Evolutionary conservation across 352 stramenopile genomes (phyloP).

Genomic region (Phytophthora sp.): DNA sequence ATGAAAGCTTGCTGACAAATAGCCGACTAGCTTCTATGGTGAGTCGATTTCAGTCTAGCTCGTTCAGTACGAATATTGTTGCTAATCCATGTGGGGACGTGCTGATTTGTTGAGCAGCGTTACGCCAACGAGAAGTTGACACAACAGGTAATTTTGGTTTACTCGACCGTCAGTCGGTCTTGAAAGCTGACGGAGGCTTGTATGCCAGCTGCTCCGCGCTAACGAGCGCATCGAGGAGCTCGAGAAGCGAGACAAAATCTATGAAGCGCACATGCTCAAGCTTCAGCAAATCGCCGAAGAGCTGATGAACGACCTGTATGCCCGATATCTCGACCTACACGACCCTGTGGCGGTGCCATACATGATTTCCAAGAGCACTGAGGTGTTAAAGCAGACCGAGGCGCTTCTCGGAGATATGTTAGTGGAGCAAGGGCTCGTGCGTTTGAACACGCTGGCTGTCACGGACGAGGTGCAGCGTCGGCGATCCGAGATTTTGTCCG

Average conservation of each 20-base stretch:
- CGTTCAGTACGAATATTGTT: neutral
- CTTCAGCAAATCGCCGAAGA: constrained; percentile 42
- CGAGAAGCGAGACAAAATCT: constrained; percentile 48
- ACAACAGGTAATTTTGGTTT: constrained; percentile 49
- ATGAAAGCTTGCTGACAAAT: constrained; percentile 41
- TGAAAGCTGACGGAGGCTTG: neutral
- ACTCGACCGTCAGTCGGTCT: too few relatives aligned
- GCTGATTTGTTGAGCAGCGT: constrained; percentile 39
- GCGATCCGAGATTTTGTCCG: constrained; percentile 62
- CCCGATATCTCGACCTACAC: constrained; percentile 30
- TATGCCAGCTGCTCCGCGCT: constrained; percentile 45
- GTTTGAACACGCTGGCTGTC: constrained; percentile 38
- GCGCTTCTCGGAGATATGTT: constrained; percentile 56
- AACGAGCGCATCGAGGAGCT: constrained; percentile 57
- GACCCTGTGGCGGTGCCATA: constrained; percentile 30
- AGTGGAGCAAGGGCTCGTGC: constrained; percentile 38
- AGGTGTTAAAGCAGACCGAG: constrained; percentile 68
- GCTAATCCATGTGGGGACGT: constrained; percentile 10
- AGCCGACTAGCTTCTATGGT: constrained; percentile 46
- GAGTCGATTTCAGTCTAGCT: neutral
- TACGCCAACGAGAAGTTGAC: constrained; percentile 65
- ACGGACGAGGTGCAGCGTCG: constrained; percentile 53
- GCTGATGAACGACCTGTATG: constrained; percentile 33
- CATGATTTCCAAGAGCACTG: constrained; percentile 46
- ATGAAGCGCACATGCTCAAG: constrained; percentile 53